A percentile compares a stretch with the other conserved stretches of the same genome.
Conservation (phyloP, 73 alveolate genomes). For the Breviolum minutum region DNA sequence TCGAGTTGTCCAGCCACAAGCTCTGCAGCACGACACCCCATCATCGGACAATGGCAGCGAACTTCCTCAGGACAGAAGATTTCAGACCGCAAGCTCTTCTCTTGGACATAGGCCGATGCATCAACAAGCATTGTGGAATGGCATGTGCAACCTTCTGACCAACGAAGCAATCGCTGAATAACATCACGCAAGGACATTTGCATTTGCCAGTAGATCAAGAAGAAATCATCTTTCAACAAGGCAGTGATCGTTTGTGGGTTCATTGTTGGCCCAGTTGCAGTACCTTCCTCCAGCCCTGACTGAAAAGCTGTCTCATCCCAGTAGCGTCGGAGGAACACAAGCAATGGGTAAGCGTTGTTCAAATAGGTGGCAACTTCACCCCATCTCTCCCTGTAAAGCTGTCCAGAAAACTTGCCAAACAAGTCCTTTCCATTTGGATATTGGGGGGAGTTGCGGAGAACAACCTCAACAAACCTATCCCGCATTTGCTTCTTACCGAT, state of each 20-base stretch:
- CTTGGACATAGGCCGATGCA: not conserved
- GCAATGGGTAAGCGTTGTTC: not conserved
- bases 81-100: not conserved
- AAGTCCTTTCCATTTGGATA: not conserved
- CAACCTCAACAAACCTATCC: conserved; percentile 32
- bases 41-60: conserved; percentile 24
- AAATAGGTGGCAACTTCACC: conserved; percentile 22
- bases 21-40: conserved; percentile 58
- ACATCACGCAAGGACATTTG: not conserved
- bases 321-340: not conserved
- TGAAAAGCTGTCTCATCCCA: conserved; percentile 18
- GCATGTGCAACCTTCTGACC: conserved; percentile 71
- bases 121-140: not conserved
- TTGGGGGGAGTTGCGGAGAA: not conserved
- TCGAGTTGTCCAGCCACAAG: not conserved
- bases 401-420: too few species aligned
- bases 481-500: not conserved
- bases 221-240: not conserved
- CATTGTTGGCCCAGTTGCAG: not conserved
- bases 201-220: conserved; percentile 16
- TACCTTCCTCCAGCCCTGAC: not conserved
- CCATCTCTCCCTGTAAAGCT: conserved; percentile 29
- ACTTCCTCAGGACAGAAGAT: conserved; percentile 6
- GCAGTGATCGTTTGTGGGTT: not conserved
- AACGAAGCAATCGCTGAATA: conserved; percentile 9